Percentiles rank a stretch among this genome's conserved stretches.
Conservation (phyloP, 306 rosid species). For the Abrus precatorius region DNA sequence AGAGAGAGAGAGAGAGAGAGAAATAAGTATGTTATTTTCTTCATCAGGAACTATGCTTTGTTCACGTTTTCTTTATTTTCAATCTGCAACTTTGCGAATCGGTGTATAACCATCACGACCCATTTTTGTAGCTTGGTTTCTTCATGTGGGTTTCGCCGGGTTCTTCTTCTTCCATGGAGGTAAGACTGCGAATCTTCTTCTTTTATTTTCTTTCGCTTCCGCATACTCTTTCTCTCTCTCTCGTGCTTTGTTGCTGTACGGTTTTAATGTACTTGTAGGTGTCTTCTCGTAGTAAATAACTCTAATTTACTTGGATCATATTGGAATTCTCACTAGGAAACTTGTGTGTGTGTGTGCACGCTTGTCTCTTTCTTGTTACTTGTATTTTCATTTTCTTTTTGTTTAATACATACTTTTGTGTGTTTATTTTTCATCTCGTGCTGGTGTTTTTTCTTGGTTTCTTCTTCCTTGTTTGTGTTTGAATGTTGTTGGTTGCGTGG, state of each 20-base stretch:
- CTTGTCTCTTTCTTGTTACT: constrained; percentile 44
- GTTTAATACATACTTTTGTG: neutral
- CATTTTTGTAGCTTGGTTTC: constrained; percentile 63
- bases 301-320: constrained; percentile 70
- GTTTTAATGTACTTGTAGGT: constrained; percentile 55
- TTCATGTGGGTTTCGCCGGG: constrained; percentile 58
- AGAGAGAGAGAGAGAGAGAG: neutral
- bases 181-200: constrained; percentile 36
- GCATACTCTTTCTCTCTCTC: neutral
- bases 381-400: neutral
- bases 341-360: constrained; percentile 30
- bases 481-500: constrained; percentile 41
- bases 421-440: neutral
- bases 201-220: neutral
- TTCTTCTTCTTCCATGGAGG: constrained; percentile 61
- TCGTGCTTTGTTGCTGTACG: constrained; percentile 52
- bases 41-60: neutral
- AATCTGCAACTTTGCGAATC: constrained; percentile 64
- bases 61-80: constrained; percentile 67
- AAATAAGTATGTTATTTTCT: neutral
- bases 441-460: neutral
- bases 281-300: constrained; percentile 46
- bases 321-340: constrained; percentile 54
- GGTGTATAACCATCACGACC: constrained; percentile 62
- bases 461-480: constrained; percentile 22